Percentiles rank a stretch among this genome's conserved stretches.
Conservation (phyloP, 768 basidiomycete genomes). For the Hysterangium stoloniferum region DNA sequence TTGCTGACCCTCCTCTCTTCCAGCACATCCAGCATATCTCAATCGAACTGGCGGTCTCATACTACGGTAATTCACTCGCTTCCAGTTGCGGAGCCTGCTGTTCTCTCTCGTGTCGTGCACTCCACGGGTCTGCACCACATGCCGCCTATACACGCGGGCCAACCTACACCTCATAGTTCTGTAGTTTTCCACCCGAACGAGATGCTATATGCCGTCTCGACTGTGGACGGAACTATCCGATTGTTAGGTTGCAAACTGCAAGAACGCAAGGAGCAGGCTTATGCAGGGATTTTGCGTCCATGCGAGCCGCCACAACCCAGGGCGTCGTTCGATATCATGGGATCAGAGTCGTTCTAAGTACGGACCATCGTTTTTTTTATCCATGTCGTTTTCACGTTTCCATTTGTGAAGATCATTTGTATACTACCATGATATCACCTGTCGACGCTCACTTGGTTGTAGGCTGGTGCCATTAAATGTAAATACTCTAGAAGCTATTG, state of each 20-base stretch:
- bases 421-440: no score
- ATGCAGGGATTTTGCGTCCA: slow-evolving; percentile 3
- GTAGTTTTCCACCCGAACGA: slow-evolving; percentile 79
- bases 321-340: neutral
- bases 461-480: no score
- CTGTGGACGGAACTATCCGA: slow-evolving; percentile 51
- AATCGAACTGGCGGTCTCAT: slow-evolving; percentile 53
- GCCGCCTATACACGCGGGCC: slow-evolving; percentile 46
- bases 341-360: neutral
- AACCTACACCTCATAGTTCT: slow-evolving; percentile 52
- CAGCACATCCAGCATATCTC: slow-evolving; percentile 55
- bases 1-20: neutral
- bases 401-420: no score
- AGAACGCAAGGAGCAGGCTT: slow-evolving; percentile 6
- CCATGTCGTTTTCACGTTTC: no score
- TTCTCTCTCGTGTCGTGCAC: slow-evolving; percentile 40
- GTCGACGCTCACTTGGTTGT: no score
- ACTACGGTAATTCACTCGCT: slow-evolving; percentile 50
- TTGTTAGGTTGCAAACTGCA: slow-evolving; percentile 14
- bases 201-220: slow-evolving; percentile 73
- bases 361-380: neutral
- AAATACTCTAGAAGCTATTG: no score
- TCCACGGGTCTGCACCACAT: slow-evolving; percentile 43
- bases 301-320: neutral
- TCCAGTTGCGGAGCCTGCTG: slow-evolving; percentile 23